phyloP scores from a whole-genome alignment of 805 yeast species.

The Ogataea haglerorum region DNA sequence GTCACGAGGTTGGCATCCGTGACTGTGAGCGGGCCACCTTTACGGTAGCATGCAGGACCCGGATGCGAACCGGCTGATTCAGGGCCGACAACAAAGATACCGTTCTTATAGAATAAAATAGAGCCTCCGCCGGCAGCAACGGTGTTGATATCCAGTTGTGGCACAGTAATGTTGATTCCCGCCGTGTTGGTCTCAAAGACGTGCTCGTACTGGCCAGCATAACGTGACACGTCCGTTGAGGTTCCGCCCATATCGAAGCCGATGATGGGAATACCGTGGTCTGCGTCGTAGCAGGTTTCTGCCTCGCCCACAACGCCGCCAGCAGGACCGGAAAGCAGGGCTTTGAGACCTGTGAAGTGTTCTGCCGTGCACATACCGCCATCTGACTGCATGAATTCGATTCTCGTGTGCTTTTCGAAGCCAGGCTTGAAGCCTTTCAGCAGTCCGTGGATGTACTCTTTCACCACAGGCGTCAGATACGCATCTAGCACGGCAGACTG shows the following conservation, averaged over 20 bases:
- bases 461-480: slow-evolving; percentile 41
- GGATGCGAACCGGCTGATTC: slow-evolving; percentile 12
- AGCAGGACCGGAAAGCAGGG: slow-evolving; percentile 58
- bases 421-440: slow-evolving; percentile 34
- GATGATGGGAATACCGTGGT: slow-evolving; percentile 23
- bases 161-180: slow-evolving; percentile 35
- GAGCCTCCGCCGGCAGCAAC: slow-evolving; percentile 13
- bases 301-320: slow-evolving; percentile 62
- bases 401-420: slow-evolving; percentile 32
- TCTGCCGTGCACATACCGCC: slow-evolving; percentile 55
- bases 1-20: slow-evolving; percentile 10
- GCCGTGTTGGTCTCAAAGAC: slow-evolving; percentile 34
- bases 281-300: slow-evolving; percentile 45
- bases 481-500: slow-evolving; percentile 43
- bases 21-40: slow-evolving; percentile 10
- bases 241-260: slow-evolving; percentile 41
- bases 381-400: slow-evolving; percentile 57
- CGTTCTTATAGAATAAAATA: slow-evolving; percentile 8
- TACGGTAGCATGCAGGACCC: slow-evolving; percentile 10
- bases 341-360: slow-evolving; percentile 50
- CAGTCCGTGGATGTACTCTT: slow-evolving; percentile 37
- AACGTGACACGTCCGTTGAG: slow-evolving; percentile 36
- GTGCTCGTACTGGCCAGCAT: slow-evolving; percentile 30
- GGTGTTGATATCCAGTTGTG: slow-evolving; percentile 32
- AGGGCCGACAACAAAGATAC: slow-evolving; percentile 10